Evolutionary conservation across 805 yeast genomes (phyloP), one percentile per base, ranked within the genome.

Genomic region (Maudiozyma turicensis): DNA sequence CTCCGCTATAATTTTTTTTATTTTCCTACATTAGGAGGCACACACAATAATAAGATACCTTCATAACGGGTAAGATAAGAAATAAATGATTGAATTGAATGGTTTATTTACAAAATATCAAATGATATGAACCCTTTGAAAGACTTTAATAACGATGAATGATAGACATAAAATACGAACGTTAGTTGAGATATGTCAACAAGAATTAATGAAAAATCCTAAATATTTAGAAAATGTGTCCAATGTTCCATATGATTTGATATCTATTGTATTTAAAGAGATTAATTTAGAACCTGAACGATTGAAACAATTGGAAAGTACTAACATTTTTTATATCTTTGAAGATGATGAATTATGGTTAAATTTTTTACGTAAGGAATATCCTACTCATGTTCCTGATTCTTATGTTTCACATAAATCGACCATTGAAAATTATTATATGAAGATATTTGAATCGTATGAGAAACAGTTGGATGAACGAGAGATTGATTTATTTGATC

Each of bases 301-400:
- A 43, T 45, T 71, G 10, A 48, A 54, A 30, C 60, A 57, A 26
- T 46, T 70, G 8, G 75, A 71, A 49, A 45, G 48, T 26, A 49
- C 46, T 3, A 69, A 69, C 49, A 65, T 66, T 0, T 50, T 54
- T 20, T 56, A 66, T 29, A 54, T 70, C 1, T 59, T 71, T 42
- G 73, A 71, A 38, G 74, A 70, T 53, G 72, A 68, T 44, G 64
- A 63, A 9, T 49, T 67, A 1, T 71, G 75, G 75, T 48, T 48
- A 3, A 48, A 53, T 2, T 49, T 66, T 26, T 43, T 71, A 7
- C 57, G 55, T 44, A 58, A 52, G 38, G 69, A 71, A 26, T 71
- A 65, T 50, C 70, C 72, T 1, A 60, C 60, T n/a, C 60, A 65
- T 54, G 58, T 63, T 5, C 64, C 58, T 32, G 66, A 65, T 29